Percentiles rank a stretch among this genome's conserved stretches.
These are phyloP conservation scores for Cystofilobasidium ferigula DNA, from an alignment of 768 basidiomycete genomes.

Conservation along the genomic window DNA sequence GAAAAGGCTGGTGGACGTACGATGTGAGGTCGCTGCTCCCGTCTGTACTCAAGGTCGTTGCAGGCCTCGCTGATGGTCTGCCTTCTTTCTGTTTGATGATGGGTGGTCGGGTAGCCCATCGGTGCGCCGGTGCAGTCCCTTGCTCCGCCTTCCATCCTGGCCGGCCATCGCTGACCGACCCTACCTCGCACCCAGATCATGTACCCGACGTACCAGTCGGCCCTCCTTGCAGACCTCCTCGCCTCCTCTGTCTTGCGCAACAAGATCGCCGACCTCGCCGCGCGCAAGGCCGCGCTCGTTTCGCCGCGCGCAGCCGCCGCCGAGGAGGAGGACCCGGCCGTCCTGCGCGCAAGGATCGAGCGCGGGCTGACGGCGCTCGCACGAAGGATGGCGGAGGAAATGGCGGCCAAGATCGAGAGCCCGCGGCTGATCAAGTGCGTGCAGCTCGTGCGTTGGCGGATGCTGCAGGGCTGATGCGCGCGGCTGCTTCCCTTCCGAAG, in stretches of 20 bases:
- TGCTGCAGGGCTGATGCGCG: no score
- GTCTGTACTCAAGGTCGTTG: not conserved
- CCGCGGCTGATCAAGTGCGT: slow-evolving; percentile 13
- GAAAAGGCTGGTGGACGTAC: slow-evolving; percentile 11
- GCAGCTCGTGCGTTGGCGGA: not conserved
- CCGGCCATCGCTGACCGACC: not conserved
- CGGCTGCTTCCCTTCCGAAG: not conserved
- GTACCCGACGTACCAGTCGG: slow-evolving; percentile 1
- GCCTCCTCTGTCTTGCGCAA: not conserved
- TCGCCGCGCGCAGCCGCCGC: not conserved
- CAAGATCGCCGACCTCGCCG: slow-evolving; percentile 1
- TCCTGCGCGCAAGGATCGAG: not conserved
- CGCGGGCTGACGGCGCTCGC: slow-evolving; percentile 4
- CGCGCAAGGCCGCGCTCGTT: slow-evolving; percentile 2
- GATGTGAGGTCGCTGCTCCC: not conserved
- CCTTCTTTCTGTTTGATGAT: not conserved
- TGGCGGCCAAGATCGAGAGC: slow-evolving; percentile 15
- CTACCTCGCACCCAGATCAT: not conserved
- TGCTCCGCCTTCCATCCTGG: not conserved
- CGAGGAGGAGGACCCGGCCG: not conserved
- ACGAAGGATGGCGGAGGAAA: slow-evolving; percentile 2
- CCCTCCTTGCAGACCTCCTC: not conserved
- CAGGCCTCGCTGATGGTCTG: no score
- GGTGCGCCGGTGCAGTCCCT: slow-evolving; percentile 6
- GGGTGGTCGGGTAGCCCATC: not conserved